Evolutionary conservation across 2,329 filamentous ascomycete genomes (phyloP), one percentile per base, ranked within the genome.

Genomic region (Ceratocystis smalleyi): DNA sequence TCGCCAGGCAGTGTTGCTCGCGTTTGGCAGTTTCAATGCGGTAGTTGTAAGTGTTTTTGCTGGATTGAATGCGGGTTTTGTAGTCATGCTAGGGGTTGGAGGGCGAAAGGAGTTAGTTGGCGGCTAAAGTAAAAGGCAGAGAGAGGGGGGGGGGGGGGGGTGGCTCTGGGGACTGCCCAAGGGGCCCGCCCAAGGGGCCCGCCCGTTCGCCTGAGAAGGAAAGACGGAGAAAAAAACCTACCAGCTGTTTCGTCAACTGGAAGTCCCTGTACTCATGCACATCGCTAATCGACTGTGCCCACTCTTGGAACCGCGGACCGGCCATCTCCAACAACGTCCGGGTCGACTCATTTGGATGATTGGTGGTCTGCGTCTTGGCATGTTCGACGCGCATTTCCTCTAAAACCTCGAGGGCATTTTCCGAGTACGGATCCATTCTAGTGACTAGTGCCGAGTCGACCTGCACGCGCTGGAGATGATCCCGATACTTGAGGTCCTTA

Each of bases 381-480:
- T 82, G 78, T 65, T 80, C 77, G 67, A 79, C 77, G 66, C 83
- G 82, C 70, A 87, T 75, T 69, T 84, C 82, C 62, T 81, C 78
- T 67, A 91, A 84, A 65, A 88, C 83, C 67, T 90, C 86, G 59
- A 96, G 79, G 60, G 89, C 84, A 67, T 83, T 82, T 67, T 84
- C 79, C 62, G 81, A 79, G 73, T 95, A 95, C 0, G 89, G 87
- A 71, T 96, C 87, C 62, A 94, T 88, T 69, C 88, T 85, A 73
- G 90, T 85, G 69, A 96, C 89, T 57, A 95, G 81, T 66, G 83
- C 89, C 75, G 91, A 91, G 74, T 96, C 91, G 68, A 89, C 85
- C 75, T 96, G 91, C n/a, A 96, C 84, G 69, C 89, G 89, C 71
- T 94, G 87, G 1, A 96, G 81, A 74, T 96, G 90, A 69, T 94